A percentile compares a stretch with the other conserved stretches of the same genome.
These are phyloP conservation scores for Cokeromyces recurvatus DNA, from an alignment of 371 early-diverging fungal species.

Conservation along the genomic window DNA sequence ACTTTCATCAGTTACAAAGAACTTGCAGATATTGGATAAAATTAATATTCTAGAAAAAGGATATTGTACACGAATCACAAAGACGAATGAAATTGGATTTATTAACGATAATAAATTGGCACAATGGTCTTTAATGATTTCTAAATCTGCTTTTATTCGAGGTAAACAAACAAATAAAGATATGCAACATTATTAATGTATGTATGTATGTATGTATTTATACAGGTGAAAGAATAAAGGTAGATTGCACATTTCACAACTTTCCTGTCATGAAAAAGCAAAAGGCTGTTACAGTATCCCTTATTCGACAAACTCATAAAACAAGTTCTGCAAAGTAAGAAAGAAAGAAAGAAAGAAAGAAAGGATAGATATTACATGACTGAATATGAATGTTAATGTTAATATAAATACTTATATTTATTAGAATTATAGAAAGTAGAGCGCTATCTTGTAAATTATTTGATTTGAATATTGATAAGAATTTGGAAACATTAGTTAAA, in stretches of 20 bases:
- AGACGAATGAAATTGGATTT: conserved; percentile 9
- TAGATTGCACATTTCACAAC: conserved; percentile 8
- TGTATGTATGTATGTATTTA: neutral
- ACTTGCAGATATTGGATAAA: conserved; percentile 4
- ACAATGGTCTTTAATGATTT: conserved; percentile 3
- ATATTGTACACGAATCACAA: neutral
- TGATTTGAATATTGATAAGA: conserved; percentile 3
- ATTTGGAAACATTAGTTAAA: neutral
- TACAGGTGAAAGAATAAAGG: conserved; percentile 6
- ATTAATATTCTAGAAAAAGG: conserved; percentile 6
- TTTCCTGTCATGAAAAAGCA: conserved; percentile 14
- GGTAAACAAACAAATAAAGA: conserved; percentile 1
- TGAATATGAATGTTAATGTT: too few species aligned
- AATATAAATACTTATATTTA: neutral
- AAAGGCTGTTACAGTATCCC: conserved; percentile 5
- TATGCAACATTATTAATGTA: neutral
- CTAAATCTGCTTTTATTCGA: conserved; percentile 11
- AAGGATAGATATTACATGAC: too few species aligned
- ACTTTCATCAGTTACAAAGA: neutral
- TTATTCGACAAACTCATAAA: conserved; percentile 8
- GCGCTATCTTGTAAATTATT: conserved; percentile 1
- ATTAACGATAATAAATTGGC: conserved; percentile 4
- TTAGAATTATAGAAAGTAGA: conserved; percentile 11
- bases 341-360: too few species aligned
- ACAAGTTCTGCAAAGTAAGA: conserved; percentile 15